Percentiles rank a stretch among this genome's conserved stretches.
phyloP scores from a whole-genome alignment of 164 flowering plant species.

The Magnolia sinica region DNA sequence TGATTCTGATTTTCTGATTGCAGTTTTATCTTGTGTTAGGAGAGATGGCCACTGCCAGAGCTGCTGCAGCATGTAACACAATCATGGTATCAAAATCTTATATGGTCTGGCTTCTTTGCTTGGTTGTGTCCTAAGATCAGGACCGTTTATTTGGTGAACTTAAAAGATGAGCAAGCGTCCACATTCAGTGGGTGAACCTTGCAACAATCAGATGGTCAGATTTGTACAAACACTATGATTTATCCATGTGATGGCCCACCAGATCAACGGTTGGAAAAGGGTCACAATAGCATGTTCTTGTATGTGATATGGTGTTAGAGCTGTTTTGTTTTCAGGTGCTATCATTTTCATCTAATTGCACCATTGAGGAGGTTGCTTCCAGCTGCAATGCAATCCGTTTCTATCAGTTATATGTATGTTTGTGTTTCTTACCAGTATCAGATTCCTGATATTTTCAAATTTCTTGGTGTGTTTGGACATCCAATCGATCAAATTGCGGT shows the following conservation, averaged over 20 bases:
- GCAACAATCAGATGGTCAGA: no score
- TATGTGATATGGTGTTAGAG: not conserved
- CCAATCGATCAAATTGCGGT: not conserved
- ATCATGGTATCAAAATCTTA: slow-evolving; percentile 54
- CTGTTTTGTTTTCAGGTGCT: slow-evolving; percentile 38
- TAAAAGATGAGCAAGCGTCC: no score
- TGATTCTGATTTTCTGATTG: not conserved
- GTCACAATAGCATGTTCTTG: not conserved
- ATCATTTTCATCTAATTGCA: slow-evolving; percentile 54
- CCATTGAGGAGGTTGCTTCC: slow-evolving; percentile 84
- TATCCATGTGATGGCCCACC: no score
- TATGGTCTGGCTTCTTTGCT: not conserved
- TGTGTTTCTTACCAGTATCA: not conserved
- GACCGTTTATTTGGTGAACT: slow-evolving; percentile 24
- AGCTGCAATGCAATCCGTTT: slow-evolving; percentile 71
- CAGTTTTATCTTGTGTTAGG: slow-evolving; percentile 33
- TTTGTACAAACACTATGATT: no score
- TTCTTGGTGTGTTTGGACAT: not conserved
- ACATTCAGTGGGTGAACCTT: no score
- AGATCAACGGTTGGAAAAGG: no score
- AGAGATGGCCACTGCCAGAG: slow-evolving; percentile 81
- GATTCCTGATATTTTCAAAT: not conserved
- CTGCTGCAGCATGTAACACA: slow-evolving; percentile 64
- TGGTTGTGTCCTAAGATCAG: not conserved
- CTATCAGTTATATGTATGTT: slow-evolving; percentile 76